Base-by-base conservation (phyloP, 192 early-diverging fungal species). In the Gonapodya prolifera region DNA sequence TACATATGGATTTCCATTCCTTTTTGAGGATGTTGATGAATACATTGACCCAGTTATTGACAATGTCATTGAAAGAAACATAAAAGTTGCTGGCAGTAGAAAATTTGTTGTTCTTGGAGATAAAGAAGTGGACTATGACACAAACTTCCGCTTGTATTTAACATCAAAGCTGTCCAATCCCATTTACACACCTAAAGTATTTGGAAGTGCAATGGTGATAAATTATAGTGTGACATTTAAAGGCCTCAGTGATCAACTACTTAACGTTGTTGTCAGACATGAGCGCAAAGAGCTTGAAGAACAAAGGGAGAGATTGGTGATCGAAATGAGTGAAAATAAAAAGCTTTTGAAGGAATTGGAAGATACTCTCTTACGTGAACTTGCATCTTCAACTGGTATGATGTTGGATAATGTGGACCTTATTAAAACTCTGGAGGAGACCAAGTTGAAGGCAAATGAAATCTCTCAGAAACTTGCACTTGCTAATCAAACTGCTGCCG, bases 201-300 rank as follows among this genome's bases (percentile, higher is more conserved):
- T 87, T 73, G 89, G 88, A 13, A 90, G 89, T 75, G 85, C 84
- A 70, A 85, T 85, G 18, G 84, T 90, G 33, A 88, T 90, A 75
- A 88, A 90, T 78, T 90, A 89, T 78, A 89, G 88, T 0, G 89
- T 90, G 30, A 90, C 89, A 1, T 77, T 78, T 61, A 89, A 88
- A 35, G 89, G 89, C 80, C 75, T 90, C 28, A 88, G 89, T 78
- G 89, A 90, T 70, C 89, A 90, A 75, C 80, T 90, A 13, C 82
- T 90, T 0, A 88, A 88, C 70, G 83, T 88, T 69, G 88, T 89
- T 17, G 89, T 90, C 76, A 87, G 89, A 85, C 79, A 85, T 2
- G 89, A 90, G 77, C 89, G 89, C 79, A 88, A 89, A 80, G 89
- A 90, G 77, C 83, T 90, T 8, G 89, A 90, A 81, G 89, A 84